Base-by-base conservation (phyloP, 768 basidiomycete species). In the Rhodocollybia butyracea region DNA sequence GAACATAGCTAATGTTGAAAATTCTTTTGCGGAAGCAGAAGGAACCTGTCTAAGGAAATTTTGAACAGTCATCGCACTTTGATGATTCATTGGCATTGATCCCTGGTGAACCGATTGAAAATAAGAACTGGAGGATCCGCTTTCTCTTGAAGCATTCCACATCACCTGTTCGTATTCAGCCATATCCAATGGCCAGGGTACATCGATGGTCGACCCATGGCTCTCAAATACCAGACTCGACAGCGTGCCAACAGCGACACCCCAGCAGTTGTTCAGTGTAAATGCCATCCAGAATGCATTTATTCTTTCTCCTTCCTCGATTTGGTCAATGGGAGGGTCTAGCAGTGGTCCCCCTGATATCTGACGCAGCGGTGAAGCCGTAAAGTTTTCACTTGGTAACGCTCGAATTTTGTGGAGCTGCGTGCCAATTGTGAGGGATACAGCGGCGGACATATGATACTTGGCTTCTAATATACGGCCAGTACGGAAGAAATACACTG, bases 201-300 rank as follows among this genome's bases (percentile, higher is more conserved):
- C 40, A 57, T 59, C 56, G 27, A 56, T 53, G 19, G 38, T 13
- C 15, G 56, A 51, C 12, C 56, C 50, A 40, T 46, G 56, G 32
- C 42, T 57, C 17, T 57, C 56, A 21, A 51, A 57, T 30, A 57
- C 41, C 24, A 32, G n/a, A 27, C 56, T 51, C 2, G 56, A 43
- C 10, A 48, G 46, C 15, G 46, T 30, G 7, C 64, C 59, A 38
- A 73, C 68, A 6, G 67, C 65, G 34, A 76, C 65, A 2, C 66
- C 67, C 19, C 69, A 66, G 3, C 62, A 64, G 11, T 72, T 67
- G 11, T 69, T 59, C 41, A 74, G 58, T 11, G 66, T 61, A 60
- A 70, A 74, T 0, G 70, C 70, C 19, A 66, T 66, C 76, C 76
- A 78, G 58, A 78, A 76, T 1, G 67, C 69, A 42, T 73, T 69